Conservation (phyloP, 768 basidiomycete genomes). For the Suillus subluteus region DNA sequence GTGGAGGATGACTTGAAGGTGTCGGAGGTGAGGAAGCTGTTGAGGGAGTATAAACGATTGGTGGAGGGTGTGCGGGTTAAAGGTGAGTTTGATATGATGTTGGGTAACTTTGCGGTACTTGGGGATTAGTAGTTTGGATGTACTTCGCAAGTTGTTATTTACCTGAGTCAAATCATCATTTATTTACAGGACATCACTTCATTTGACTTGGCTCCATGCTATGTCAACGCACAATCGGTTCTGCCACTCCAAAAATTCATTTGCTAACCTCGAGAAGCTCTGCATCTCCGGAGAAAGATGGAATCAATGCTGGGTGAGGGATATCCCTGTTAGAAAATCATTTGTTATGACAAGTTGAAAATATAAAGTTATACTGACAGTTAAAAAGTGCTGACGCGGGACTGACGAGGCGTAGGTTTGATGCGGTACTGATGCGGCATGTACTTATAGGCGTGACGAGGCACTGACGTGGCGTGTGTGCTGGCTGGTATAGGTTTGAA, state of each 20-base stretch:
- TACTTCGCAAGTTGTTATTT: background rate
- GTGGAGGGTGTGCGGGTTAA: conserved; percentile 66
- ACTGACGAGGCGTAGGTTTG: no score
- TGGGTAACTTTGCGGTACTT: background rate
- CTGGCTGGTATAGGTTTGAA: no score
- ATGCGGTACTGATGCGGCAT: no score
- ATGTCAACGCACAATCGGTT: background rate
- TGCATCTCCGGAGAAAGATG: background rate
- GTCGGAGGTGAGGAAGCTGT: conserved; percentile 75
- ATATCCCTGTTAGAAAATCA: background rate
- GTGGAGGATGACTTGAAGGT: conserved; percentile 78
- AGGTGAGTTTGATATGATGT: conserved; percentile 43
- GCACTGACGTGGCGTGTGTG: no score
- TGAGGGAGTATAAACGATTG: conserved; percentile 80
- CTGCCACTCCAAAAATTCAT: background rate
- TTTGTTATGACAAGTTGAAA: no score
- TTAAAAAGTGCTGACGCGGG: no score
- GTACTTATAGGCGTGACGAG: no score
- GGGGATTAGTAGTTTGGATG: background rate
- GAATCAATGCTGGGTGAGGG: background rate
- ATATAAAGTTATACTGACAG: no score
- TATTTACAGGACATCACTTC: background rate
- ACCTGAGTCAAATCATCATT: background rate
- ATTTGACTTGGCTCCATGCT: background rate
- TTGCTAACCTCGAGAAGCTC: background rate